Percentiles rank a stretch among this genome's conserved stretches.
Conservation (phyloP, 257 asterid genomes). For the Ophiorrhiza pumila region DNA sequence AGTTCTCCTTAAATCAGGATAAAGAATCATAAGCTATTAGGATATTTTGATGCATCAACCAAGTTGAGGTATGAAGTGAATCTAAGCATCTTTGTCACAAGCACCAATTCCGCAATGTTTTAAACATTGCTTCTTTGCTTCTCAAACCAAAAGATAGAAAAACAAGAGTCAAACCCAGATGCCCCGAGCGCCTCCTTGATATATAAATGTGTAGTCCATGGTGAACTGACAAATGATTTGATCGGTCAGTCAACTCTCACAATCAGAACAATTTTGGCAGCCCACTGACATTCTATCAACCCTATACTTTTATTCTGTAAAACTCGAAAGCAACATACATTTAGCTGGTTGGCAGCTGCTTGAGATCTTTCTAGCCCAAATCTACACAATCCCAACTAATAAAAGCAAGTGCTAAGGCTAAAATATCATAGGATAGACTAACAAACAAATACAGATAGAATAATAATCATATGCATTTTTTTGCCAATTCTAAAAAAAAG, state of each 20-base stretch:
- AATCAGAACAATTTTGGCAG: not conserved
- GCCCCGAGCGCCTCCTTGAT: not conserved
- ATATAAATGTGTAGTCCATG: not conserved
- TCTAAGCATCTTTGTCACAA: not conserved
- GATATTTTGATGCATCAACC: too few species aligned
- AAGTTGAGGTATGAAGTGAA: not conserved
- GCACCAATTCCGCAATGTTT: too few species aligned
- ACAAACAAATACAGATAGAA: not conserved
- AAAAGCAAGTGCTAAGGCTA: not conserved
- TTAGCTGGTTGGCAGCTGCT: too few species aligned
- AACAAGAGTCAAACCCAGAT: not conserved
- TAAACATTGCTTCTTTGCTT: not conserved
- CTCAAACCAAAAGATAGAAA: not conserved
- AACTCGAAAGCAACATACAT: too few species aligned
- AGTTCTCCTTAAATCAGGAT: not conserved
- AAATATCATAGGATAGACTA: not conserved
- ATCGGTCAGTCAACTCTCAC: not conserved
- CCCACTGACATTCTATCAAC: not conserved
- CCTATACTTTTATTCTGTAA: not conserved
- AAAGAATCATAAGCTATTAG: not conserved
- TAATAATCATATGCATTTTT: not conserved
- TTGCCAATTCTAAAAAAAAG: too few species aligned
- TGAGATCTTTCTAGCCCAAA: too few species aligned
- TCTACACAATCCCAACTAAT: not conserved
- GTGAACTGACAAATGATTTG: not conserved